Percentiles rank a stretch among this genome's conserved stretches.
These are phyloP conservation scores for Silene vulgaris DNA, from an alignment of 179 eudicot species.

Conservation along the genomic window DNA sequence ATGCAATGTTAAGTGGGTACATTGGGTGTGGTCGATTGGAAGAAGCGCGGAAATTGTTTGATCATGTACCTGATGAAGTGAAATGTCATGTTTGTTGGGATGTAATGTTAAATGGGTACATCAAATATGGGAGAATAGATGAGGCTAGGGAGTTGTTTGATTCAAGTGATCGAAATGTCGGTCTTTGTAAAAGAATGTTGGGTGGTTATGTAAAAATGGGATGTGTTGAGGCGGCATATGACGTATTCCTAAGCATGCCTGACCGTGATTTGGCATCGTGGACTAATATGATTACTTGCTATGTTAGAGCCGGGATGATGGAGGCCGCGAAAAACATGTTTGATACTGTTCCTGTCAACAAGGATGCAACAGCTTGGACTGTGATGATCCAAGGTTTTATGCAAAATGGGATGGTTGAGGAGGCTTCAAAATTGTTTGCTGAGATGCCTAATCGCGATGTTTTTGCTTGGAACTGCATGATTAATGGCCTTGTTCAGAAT, in stretches of 20 bases:
- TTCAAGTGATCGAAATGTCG: constrained; percentile 28
- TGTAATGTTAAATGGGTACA: constrained; percentile 54
- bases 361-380: constrained; percentile 52
- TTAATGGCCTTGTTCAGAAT: constrained; percentile 43
- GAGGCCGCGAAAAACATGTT: constrained; percentile 43
- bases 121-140: constrained; percentile 35
- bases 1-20: constrained; percentile 64
- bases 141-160: constrained; percentile 48
- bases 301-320: constrained; percentile 40
- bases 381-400: constrained; percentile 48
- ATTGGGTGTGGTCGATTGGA: constrained; percentile 43
- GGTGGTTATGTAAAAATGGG: constrained; percentile 52
- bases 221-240: constrained; percentile 34
- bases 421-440: constrained; percentile 41
- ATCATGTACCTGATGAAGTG: constrained; percentile 28
- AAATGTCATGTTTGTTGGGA: constrained; percentile 60
- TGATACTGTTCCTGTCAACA: constrained; percentile 47
- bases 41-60: constrained; percentile 44
- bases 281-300: constrained; percentile 55
- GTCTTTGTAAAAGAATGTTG: constrained; percentile 50
- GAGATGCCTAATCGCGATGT: constrained; percentile 47
- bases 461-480: constrained; percentile 62
- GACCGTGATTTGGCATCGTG: constrained; percentile 49
- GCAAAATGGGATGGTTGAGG: constrained; percentile 36
- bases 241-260: constrained; percentile 41